These are phyloP conservation scores for Eimeria tenella DNA, from an alignment of 169 alveolate genomes.

Conservation along the genomic window DNA sequence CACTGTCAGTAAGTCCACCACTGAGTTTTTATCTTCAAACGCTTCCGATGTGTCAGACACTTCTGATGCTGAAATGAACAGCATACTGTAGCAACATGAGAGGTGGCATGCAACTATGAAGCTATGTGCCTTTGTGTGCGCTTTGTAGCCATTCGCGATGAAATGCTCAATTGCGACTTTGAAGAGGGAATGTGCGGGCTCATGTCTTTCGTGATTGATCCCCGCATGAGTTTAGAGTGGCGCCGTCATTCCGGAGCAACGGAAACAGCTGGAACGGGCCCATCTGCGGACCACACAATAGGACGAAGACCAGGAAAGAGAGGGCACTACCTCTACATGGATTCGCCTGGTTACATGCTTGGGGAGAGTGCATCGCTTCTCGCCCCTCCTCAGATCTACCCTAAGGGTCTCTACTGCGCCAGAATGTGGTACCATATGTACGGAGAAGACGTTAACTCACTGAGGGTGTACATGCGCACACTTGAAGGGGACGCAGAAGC, in stretches of 20 bases:
- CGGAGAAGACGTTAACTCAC: conserved; percentile 84
- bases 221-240: conserved; percentile 45
- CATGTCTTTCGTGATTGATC: conserved; percentile 55
- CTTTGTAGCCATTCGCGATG: conserved; percentile 19
- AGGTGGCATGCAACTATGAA: no score
- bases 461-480: conserved; percentile 81
- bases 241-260: conserved; percentile 62
- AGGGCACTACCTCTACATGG: conserved; percentile 81
- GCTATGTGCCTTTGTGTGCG: conserved; percentile 17
- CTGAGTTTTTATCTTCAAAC: no score
- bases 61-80: no score
- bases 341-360: conserved; percentile 84
- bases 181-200: conserved; percentile 75
- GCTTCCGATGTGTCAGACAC: no score
- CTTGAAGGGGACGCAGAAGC: conserved; percentile 62
- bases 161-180: conserved; percentile 72
- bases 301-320: conserved; percentile 72
- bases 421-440: conserved; percentile 83
- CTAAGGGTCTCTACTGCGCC: conserved; percentile 82
- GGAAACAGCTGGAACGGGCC: conserved; percentile 81
- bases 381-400: conserved; percentile 80
- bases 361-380: conserved; percentile 83
- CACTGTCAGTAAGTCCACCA: conserved; percentile 19
- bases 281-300: conserved; percentile 81
- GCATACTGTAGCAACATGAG: no score